phyloP scores from a whole-genome alignment of 2,329 filamentous ascomycete species.

The Tolypocladium album region DNA sequence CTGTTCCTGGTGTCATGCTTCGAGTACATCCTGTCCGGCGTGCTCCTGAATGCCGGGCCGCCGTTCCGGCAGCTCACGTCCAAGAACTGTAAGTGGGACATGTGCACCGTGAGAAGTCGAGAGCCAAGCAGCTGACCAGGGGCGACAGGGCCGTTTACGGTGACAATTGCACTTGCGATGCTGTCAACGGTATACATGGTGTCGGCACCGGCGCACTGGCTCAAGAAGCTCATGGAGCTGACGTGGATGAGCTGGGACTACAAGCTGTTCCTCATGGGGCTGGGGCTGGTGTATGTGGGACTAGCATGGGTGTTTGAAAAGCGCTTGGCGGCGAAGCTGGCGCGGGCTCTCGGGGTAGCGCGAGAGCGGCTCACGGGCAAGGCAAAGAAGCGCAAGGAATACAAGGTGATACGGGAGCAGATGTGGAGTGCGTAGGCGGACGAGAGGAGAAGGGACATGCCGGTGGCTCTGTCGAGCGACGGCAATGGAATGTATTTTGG shows the following conservation, averaged over 20 bases:
- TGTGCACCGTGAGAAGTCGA: background rate
- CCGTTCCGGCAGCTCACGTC: constrained; percentile 77
- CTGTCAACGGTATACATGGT: constrained; percentile 70
- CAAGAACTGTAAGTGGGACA: constrained; percentile 57
- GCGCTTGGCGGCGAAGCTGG: constrained; percentile 57
- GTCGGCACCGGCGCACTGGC: constrained; percentile 57
- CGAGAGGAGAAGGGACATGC: too few relatives aligned
- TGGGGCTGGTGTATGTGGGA: constrained; percentile 60
- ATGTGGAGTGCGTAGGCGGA: constrained; percentile 10
- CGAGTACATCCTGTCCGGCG: constrained; percentile 84
- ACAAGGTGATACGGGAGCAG: constrained; percentile 68
- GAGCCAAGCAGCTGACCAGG: constrained; percentile 1
- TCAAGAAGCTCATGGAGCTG: constrained; percentile 72
- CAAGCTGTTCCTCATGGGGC: constrained; percentile 56
- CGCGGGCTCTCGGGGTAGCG: constrained; percentile 52
- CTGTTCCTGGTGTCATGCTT: constrained; percentile 87
- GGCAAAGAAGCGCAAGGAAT: constrained; percentile 73
- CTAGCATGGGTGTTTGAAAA: constrained; percentile 64
- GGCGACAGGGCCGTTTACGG: constrained; percentile 64
- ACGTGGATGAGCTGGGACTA: constrained; percentile 66
- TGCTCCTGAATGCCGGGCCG: constrained; percentile 82
- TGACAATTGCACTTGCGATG: constrained; percentile 60
- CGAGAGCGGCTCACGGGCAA: constrained; percentile 47
- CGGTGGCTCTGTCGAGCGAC: background rate
- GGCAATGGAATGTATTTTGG: background rate